Percentiles rank a stretch among this genome's conserved stretches.
These are phyloP conservation scores for Aspergillus sergii DNA, from an alignment of 2,329 filamentous ascomycete genomes.

Conservation along the genomic window DNA sequence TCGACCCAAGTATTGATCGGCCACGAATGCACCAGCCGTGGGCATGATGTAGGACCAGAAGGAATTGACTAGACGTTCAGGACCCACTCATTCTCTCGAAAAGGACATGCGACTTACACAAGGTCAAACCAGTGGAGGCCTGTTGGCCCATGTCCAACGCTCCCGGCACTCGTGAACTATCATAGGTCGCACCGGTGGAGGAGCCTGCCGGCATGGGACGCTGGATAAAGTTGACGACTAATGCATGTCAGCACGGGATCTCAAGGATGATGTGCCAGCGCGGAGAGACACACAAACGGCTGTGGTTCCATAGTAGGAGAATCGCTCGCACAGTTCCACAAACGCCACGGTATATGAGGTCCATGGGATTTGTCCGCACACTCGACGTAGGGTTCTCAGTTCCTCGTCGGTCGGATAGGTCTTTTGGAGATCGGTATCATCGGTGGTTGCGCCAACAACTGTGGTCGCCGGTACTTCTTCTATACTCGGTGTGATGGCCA, in stretches of 20 bases:
- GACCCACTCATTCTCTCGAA: not conserved
- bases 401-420: conserved; percentile 37
- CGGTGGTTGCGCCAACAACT: not conserved
- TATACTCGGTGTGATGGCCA: conserved; percentile 11
- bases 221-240: conserved; percentile 65
- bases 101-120: conserved; percentile 38
- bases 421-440: not conserved
- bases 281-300: conserved; percentile 58
- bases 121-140: conserved; percentile 54
- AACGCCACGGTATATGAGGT: conserved; percentile 70
- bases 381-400: conserved; percentile 36
- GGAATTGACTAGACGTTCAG: conserved; percentile 50
- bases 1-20: conserved; percentile 70
- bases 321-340: conserved; percentile 74
- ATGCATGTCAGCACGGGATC: not conserved
- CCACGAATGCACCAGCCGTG: conserved; percentile 60
- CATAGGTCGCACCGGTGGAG: conserved; percentile 49
- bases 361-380: conserved; percentile 57
- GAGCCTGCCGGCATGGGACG: conserved; percentile 57
- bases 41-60: conserved; percentile 67
- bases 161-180: conserved; percentile 40
- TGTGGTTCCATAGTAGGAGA: conserved; percentile 74
- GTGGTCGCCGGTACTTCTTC: conserved; percentile 10
- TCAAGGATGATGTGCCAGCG: not conserved
- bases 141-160: conserved; percentile 62